Base-by-base conservation (phyloP, 495 filamentous ascomycete species). In the Penicillium psychrofluorescens region DNA sequence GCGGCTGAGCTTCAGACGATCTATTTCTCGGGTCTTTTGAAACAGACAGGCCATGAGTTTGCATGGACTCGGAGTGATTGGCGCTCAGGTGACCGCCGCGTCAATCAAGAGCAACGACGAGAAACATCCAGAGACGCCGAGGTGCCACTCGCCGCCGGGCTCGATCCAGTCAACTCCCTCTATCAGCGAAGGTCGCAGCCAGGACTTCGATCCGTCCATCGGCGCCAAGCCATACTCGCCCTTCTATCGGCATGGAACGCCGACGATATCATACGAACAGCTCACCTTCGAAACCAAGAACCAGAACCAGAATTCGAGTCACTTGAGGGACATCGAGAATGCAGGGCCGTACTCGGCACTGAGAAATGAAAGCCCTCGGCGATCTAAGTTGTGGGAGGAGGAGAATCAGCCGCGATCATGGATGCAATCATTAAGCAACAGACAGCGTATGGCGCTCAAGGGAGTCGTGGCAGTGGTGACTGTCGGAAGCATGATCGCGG, bases 171-270 rank as follows among this genome's bases (percentile, higher is more conserved):
- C 59, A 27, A 54, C 47, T 1, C 56, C 56, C 29, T 43, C 36
- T 11, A 33, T 45, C 30, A 39, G 36, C 30, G 51, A 57, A 14
- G 36, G 16, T 12, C 48, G 45, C 6, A 31, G 32, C n/a, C 44
- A 30, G 28, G 67, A 74, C 10, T 74, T 64, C 48, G 66, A 74
- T 43, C 70, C 70, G 10, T 54, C 46, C 9, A 40, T 68, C 35
- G 63, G 62, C 34, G 68, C 71, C 31, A 71, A 72, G 31, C 78
- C 78, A 12, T 79, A 59, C 54, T 80, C 76, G 1, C 75, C 79
- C 12, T 82, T 81, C 66, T 81, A 81, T 62, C 63, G 64, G 41
- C 77, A 81, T 58, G 67, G 67, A 11, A 67, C 70, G 7, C 69
- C 69, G 9, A 67, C 61, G n/a, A 41, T 54, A 16, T 77, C 72